phyloP scores from a whole-genome alignment of 148 eudicot genomes.

The Heliosperma pusillum region DNA sequence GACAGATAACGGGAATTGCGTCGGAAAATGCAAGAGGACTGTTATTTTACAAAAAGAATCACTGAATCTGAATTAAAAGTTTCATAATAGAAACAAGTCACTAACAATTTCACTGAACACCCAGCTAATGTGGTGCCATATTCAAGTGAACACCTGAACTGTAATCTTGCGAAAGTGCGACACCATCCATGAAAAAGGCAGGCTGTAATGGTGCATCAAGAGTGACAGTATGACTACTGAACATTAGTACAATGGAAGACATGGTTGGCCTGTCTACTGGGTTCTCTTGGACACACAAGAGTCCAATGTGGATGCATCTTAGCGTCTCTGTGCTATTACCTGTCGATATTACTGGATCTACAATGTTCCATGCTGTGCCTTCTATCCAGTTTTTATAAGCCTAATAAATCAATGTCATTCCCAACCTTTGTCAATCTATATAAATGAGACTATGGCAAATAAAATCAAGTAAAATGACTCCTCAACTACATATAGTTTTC shows the following conservation, averaged over 20 bases:
- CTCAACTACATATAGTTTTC: too few species aligned
- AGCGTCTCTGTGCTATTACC: conserved; percentile 26
- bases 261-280: conserved; percentile 39
- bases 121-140: background rate
- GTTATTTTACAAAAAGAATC: too few species aligned
- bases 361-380: conserved; percentile 14
- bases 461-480: too few species aligned
- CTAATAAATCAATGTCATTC: background rate
- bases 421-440: background rate
- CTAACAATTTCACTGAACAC: too few species aligned
- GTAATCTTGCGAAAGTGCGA: background rate
- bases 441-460: too few species aligned
- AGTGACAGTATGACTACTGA: conserved; percentile 29
- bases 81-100: too few species aligned
- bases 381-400: conserved; percentile 24
- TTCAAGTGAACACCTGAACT: conserved; percentile 3
- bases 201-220: conserved; percentile 29
- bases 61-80: too few species aligned
- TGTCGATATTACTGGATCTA: conserved; percentile 19
- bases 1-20: too few species aligned
- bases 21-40: too few species aligned
- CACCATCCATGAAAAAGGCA: conserved; percentile 19
- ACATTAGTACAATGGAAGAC: conserved; percentile 43
- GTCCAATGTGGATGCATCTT: conserved; percentile 47
- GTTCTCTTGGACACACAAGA: conserved; percentile 46